Evolutionary conservation across 805 yeast genomes (phyloP).

Genomic region (Schizosaccharomyces osmophilus): DNA sequence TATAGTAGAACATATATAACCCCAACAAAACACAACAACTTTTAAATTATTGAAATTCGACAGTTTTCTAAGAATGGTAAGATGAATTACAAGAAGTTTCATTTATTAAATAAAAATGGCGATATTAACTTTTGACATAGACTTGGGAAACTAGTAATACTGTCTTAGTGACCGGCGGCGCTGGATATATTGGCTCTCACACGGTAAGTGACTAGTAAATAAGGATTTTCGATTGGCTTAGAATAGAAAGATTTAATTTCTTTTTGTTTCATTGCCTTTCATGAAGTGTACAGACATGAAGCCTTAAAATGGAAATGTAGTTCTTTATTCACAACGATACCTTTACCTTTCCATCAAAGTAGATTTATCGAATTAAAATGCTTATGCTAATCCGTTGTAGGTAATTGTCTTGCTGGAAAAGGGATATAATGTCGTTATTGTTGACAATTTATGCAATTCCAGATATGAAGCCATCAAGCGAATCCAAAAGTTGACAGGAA

Average conservation of each 20-base stretch:
- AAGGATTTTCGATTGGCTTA: no score
- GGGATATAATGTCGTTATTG: slow-evolving; percentile 46
- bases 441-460: slow-evolving; percentile 47
- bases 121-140: no score
- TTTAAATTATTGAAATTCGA: no score
- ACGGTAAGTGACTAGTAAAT: slow-evolving; percentile 16
- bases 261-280: no score
- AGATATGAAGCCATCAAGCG: slow-evolving; percentile 40
- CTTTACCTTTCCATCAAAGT: no score
- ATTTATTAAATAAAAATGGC: no score
- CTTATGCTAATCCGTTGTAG: background rate
- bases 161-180: slow-evolving; percentile 53
- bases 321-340: background rate
- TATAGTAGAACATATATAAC: no score
- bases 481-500: slow-evolving; percentile 28
- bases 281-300: background rate
- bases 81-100: no score
- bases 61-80: no score
- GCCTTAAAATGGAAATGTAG: background rate
- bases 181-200: slow-evolving; percentile 71
- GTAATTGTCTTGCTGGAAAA: slow-evolving; percentile 27
- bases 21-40: no score
- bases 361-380: no score
- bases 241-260: no score
- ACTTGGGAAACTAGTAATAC: background rate